Conservation (phyloP, 345 rosid genomes). For the Eutrema japonicum region DNA sequence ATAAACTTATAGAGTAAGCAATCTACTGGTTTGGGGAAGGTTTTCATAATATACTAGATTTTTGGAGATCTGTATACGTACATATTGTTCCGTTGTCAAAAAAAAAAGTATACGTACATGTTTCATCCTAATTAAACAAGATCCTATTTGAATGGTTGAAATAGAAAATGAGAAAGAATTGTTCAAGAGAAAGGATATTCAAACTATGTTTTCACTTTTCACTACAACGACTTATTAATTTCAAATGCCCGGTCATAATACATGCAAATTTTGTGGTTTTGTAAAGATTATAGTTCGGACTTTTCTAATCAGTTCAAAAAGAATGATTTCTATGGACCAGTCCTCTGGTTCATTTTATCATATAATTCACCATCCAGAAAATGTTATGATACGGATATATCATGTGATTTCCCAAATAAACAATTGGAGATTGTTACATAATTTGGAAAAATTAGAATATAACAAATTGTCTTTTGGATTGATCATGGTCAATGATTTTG, state of each 20-base stretch:
- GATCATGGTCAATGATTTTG: no score
- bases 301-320: no score
- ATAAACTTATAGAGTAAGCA: neutral
- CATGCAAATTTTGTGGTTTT: no score
- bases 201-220: neutral
- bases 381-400: no score
- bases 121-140: neutral
- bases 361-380: neutral
- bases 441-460: neutral
- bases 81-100: no score
- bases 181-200: neutral
- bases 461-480: neutral
- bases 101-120: neutral
- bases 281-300: no score
- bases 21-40: neutral
- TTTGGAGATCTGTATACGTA: neutral
- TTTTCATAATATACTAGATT: neutral
- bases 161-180: neutral
- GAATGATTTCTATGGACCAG: neutral
- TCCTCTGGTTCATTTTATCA: neutral
- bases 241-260: no score
- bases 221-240: neutral
- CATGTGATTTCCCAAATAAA: neutral
- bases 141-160: neutral
- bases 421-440: neutral